Base-by-base conservation (phyloP, 441 rosid species). In the Adansonia rubrostipa region DNA sequence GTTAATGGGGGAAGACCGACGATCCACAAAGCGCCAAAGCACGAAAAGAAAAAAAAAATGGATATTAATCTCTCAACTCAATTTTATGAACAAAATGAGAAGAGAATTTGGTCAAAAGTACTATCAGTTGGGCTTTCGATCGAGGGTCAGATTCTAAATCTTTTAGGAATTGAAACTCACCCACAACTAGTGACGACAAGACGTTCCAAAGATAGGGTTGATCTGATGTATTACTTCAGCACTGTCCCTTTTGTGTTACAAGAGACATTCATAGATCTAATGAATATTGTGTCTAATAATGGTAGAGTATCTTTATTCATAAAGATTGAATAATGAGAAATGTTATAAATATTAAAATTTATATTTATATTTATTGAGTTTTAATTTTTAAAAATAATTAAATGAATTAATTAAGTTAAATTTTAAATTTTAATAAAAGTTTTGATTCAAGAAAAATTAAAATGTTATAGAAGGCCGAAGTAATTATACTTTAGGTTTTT, bases 81-180 rank as follows among this genome's bases (percentile, higher is more conserved):
- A 57, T 2, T 68, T 45, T 20, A 48, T 45, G 28, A 57, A 9
- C 9, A 8, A 47, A 69, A 69, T 44, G 71, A 20, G 22, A 48
- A 48, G 60, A 20, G 28, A 14, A 71, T 24, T 7, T 71, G 48
- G 28, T 2, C 5, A 50, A 60, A 74, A 8, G 14, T 42, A 63
- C 33, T 3, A 22, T 70, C 40, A 54, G 51, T 78, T 57, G 28
- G 36, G 36, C 28, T 71, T 33, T 76, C 66, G 58, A 67, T 54
- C 33, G 47, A 61, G 77, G 33, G 53, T n/a, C 47, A 64, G 63
- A 78, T 74, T 42, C 77, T 71, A 54, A 70, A 70, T 70, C 58
- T 70, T 28, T 50, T 50, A 24, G 60, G 42, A 67, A 50, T 70
- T 70, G 74, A 50, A 70, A 70, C 40, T 48, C 11, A 4, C 53